phyloP scores from a whole-genome alignment of 2,329 filamentous ascomycete genomes.

The Aureobasidium sp. region DNA sequence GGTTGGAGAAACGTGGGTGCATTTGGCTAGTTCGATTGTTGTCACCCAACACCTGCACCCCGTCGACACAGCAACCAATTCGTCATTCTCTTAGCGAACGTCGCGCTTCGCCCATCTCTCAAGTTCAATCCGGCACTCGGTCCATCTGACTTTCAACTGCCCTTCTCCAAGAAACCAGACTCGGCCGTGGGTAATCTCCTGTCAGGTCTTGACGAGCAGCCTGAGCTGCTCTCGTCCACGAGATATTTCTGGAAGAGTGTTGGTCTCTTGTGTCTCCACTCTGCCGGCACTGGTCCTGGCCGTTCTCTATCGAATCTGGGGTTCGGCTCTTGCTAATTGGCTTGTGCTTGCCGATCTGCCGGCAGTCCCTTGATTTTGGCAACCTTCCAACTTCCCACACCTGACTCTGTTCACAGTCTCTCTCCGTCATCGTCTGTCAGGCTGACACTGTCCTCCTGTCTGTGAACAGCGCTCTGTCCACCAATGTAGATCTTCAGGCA shows the following conservation, averaged over 20 bases:
- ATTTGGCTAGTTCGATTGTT: slow-evolving; percentile 9
- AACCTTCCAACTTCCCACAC: not conserved
- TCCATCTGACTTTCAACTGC: not conserved
- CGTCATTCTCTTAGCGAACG: slow-evolving; percentile 4
- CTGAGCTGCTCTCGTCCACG: not conserved
- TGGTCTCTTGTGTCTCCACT: not conserved
- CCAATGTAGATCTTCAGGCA: too few species aligned
- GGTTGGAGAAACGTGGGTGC: slow-evolving; percentile 6
- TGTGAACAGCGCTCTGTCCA: too few species aligned
- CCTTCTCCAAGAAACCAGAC: not conserved
- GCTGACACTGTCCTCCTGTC: not conserved
- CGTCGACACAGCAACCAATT: slow-evolving; percentile 9
- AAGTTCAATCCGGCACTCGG: not conserved
- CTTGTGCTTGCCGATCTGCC: slow-evolving; percentile 3
- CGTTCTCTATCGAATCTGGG: not conserved
- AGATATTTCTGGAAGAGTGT: not conserved
- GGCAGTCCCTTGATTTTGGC: not conserved
- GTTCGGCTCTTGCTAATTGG: not conserved
- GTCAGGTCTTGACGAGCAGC: not conserved
- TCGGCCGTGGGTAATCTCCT: not conserved
- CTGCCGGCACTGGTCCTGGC: not conserved
- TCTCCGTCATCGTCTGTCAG: not conserved
- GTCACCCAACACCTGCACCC: not conserved
- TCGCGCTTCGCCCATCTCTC: not conserved
- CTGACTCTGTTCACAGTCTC: not conserved